Conservation (phyloP, 2,329 filamentous ascomycete species). For the Pyricularia pennisetigena region DNA sequence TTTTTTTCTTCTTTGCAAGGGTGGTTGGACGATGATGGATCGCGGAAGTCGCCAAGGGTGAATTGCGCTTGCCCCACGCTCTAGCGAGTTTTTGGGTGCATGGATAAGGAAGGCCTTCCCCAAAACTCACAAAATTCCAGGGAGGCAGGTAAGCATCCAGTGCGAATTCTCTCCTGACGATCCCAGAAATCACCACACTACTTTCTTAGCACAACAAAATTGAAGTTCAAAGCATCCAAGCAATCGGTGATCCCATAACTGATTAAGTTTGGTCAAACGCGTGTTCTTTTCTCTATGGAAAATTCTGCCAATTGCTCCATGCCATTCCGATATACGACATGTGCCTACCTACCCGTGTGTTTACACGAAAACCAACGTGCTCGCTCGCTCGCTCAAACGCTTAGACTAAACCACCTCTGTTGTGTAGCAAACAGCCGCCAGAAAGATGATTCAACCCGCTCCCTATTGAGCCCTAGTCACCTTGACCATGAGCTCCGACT, state of each 20-base stretch:
- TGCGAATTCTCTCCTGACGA: too few relatives aligned
- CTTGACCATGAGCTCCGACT: constrained; percentile 17
- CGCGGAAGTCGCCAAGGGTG: neutral
- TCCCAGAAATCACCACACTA: too few relatives aligned
- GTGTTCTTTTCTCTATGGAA: neutral
- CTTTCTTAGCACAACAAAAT: too few relatives aligned
- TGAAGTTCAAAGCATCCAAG: neutral
- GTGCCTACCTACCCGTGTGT: neutral
- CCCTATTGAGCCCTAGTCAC: constrained; percentile 12
- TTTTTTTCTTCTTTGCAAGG: neutral
- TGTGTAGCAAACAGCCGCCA: neutral
- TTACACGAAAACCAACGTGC: neutral
- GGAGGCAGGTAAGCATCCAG: neutral
- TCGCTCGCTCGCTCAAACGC: neutral
- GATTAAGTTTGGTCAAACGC: neutral
- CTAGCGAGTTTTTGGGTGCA: neutral
- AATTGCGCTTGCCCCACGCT: neutral
- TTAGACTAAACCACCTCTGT: neutral
- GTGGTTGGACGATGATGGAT: neutral
- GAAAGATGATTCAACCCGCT: neutral
- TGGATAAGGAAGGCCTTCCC: neutral
- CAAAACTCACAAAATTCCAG: neutral
- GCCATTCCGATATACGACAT: neutral
- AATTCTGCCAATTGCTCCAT: neutral
- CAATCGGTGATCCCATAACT: neutral